A percentile compares a stretch with the other conserved stretches of the same genome.
Conservation (phyloP, 495 filamentous ascomycete species). For the Cetradonia linearis region DNA sequence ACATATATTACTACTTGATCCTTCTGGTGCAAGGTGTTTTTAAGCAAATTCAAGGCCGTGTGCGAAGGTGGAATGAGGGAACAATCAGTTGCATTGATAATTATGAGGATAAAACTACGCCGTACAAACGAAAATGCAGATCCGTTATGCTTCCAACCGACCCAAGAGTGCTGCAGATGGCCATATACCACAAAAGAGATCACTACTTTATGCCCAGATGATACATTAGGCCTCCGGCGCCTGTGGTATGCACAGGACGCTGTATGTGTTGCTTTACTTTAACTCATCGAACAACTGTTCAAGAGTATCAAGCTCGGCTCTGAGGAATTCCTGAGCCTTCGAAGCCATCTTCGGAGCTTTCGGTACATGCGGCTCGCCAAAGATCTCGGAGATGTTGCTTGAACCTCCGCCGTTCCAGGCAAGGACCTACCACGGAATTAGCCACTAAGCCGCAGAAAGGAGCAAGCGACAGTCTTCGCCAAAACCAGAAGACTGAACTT, state of each 20-base stretch:
- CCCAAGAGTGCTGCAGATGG: not conserved
- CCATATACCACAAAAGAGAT: conserved; percentile 1
- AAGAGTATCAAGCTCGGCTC: conserved; percentile 31
- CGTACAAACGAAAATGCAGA: conserved; percentile 7
- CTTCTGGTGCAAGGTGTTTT: too few species aligned
- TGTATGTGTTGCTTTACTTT: conserved; percentile 10
- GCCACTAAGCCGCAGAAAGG: conserved; percentile 10
- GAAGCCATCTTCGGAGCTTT: conserved; percentile 32
- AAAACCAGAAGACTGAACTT: conserved; percentile 28
- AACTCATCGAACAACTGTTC: conserved; percentile 33
- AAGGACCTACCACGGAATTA: conserved; percentile 56
- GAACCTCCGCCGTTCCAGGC: conserved; percentile 98
- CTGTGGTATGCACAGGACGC: not conserved
- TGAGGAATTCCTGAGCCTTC: conserved; percentile 47
- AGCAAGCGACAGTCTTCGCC: not conserved
- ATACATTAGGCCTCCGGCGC: not conserved
- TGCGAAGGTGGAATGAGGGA: not conserved
- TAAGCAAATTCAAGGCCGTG: too few species aligned
- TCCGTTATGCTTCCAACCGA: conserved; percentile 7
- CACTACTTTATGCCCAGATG: not conserved
- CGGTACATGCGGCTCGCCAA: conserved; percentile 31
- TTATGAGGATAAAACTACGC: not conserved
- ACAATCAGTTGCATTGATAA: not conserved
- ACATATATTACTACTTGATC: too few species aligned
- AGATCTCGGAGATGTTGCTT: conserved; percentile 79